A percentile compares a stretch with the other conserved stretches of the same genome.
Evolutionary conservation across 106 monocot genomes (phyloP).

Genomic region (Platanthera zijinensis): DNA sequence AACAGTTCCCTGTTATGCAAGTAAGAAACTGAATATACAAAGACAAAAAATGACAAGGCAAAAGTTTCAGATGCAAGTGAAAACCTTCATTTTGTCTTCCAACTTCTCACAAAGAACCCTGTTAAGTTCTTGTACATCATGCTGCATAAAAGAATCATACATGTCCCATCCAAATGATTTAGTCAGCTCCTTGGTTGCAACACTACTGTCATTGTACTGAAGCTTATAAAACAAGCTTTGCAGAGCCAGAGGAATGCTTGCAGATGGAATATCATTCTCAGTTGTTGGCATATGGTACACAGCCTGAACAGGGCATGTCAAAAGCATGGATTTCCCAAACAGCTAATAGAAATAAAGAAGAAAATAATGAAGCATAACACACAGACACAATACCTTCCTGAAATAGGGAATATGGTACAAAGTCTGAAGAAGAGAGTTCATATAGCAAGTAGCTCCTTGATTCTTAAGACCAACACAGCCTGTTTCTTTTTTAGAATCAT

Average conservation of each 20-base stretch:
- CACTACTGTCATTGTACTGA: slow-evolving; percentile 81
- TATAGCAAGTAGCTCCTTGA: slow-evolving; percentile 95
- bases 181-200: slow-evolving; percentile 90
- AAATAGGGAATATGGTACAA: slow-evolving; percentile 82
- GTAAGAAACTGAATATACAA: slow-evolving; percentile 6
- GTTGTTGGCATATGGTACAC: slow-evolving; percentile 91
- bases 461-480: slow-evolving; percentile 95
- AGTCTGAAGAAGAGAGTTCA: slow-evolving; percentile 96
- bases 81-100: slow-evolving; percentile 92
- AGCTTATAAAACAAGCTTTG: slow-evolving; percentile 88
- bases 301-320: slow-evolving; percentile 24
- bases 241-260: slow-evolving; percentile 85
- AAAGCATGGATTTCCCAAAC: neutral
- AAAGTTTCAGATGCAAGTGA: neutral
- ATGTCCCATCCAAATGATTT: slow-evolving; percentile 97
- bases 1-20: slow-evolving; percentile 66
- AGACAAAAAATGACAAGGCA: neutral
- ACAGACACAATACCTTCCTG: slow-evolving; percentile 41
- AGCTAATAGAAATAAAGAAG: neutral
- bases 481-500: slow-evolving; percentile 95
- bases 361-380: neutral
- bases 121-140: slow-evolving; percentile 88
- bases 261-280: slow-evolving; percentile 87
- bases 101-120: slow-evolving; percentile 85
- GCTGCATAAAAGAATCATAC: slow-evolving; percentile 95